Base-by-base conservation (phyloP, 148 eudicot species). In the Cornus controversa region DNA sequence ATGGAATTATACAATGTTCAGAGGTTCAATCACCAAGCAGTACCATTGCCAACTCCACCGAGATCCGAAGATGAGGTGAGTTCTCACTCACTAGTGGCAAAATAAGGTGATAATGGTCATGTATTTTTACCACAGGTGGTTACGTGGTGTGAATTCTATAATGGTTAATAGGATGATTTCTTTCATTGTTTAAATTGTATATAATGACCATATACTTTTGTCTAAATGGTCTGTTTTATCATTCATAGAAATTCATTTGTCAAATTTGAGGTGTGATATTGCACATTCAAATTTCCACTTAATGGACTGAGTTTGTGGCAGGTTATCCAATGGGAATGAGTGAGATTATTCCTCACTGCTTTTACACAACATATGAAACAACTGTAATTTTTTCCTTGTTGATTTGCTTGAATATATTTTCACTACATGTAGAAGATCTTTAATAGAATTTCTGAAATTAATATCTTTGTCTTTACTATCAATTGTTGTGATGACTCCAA, bases 1-100 rank as follows among this genome's bases (percentile, higher is more conserved):
- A 89, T 91, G 91, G 99, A 95, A 77, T 83, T 95, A 68, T 95
- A 95, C 86, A 95, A 95, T 67, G 99, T 95, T 85, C 94, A 91
- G 78, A 85, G 84, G 79, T 85, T 91, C 63, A 87, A 91, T 70
- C 91, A 80, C 58, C 89, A 91, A 69, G 66, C 84, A 57, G 91
- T 87, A 42, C 96, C 99, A 20, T 60, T 77, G 22, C 87, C 88
- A 79, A 84, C 93, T 73, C 92, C 94, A 24, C 78, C 86, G 1
- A 76, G 82, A 75, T 85, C 98, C 29, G 96, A 91, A 79, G 94
- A 87, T 15, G 96, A 89, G 91, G 97, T 95, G 71, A 85, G 83
- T 20, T 75, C 66, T 77, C 31, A 8, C 69, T 50, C 66, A 69
- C 57, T 72, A 65, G 34, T 70, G 64, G 5, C 45, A 57, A 20